Percentiles rank a stretch among this genome's conserved stretches.
Evolutionary conservation across 129 eudicot genomes (phyloP).

Genomic region (Helianthus tuberosus): DNA sequence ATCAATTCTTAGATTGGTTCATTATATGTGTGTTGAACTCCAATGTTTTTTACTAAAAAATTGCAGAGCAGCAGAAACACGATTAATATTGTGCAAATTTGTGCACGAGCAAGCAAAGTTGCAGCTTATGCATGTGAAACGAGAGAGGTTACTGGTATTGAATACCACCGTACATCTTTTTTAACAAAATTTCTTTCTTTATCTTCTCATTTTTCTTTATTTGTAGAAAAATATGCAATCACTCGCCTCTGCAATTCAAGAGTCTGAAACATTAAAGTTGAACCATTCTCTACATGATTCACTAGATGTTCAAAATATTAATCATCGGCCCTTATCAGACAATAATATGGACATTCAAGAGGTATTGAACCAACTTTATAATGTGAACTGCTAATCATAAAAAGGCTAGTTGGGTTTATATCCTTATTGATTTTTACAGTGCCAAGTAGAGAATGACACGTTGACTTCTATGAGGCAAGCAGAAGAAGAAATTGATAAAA

Average conservation of each 20-base stretch:
- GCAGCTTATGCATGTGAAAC: conserved; percentile 62
- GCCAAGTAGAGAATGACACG: conserved; percentile 47
- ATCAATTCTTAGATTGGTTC: not conserved
- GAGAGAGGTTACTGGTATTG: conserved; percentile 60
- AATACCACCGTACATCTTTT: conserved; percentile 12
- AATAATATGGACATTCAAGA: conserved; percentile 35
- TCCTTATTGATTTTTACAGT: conserved; percentile 18
- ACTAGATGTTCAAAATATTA: conserved; percentile 25
- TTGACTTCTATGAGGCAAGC: conserved; percentile 45
- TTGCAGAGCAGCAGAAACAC: conserved; percentile 61
- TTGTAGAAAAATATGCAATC: conserved; percentile 57
- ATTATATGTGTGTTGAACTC: not conserved
- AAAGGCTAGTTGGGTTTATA: conserved; percentile 12
- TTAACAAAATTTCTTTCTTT: not conserved
- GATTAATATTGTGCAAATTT: conserved; percentile 49
- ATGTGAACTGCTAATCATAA: not conserved
- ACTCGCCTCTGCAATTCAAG: conserved; percentile 56
- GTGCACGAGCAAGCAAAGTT: conserved; percentile 62
- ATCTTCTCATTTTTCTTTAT: conserved; percentile 23
- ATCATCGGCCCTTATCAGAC: conserved; percentile 17
- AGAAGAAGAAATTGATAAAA: conserved; percentile 36
- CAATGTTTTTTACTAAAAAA: not conserved
- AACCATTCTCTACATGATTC: conserved; percentile 23
- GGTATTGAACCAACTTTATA: conserved; percentile 43
- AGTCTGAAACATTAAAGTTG: conserved; percentile 48